Base-by-base conservation (phyloP, 2,329 filamentous ascomycete genomes). In the Esteya vermicola region DNA sequence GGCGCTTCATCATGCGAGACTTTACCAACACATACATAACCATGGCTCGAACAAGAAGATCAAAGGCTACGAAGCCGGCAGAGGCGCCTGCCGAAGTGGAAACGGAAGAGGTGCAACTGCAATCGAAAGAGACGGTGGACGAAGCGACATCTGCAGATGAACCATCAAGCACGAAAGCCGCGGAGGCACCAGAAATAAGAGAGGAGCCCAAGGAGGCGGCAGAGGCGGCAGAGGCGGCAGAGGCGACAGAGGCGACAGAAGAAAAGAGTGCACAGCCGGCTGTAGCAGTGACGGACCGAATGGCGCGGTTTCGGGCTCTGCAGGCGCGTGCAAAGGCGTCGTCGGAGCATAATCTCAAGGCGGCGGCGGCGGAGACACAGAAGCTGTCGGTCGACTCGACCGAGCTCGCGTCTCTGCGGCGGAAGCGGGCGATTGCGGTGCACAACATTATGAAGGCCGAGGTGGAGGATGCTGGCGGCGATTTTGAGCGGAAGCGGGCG, bases 401-500 rank as follows among this genome's bases (percentile, higher is more conserved):
- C 4, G 72, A 89, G 45, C 73, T 95, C 36, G 76, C 76, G 2
- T 73, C 83, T 2, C 65, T 96, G n/a, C 78, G 81, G 47, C 82
- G 88, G 46, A 85, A 86, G 53, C 83, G 85, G 52, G 88, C 85
- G 41, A 78, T 91, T 49, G 89, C 91, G 18, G 78, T 81, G 6
- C 85, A 95, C 58, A 98, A 96, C 55, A 75, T 98, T 0, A 71
- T 95, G 33, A 94, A 94, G 64, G 85, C 86, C 4, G 86, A 95
- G 52, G 79, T 86, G 2, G 84, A 88, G 57, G 85, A 84, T 16
- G 67, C 71, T 0, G 86, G 86, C 26, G 85, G 84, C 41, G 91
- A 96, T 58, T 98, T 96, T 54, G 91, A 98, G 68, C 83, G 91
- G 49, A 95, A 96, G 63, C 79, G 91, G 31, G 91, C 91, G 2